phyloP scores from a whole-genome alignment of 768 basidiomycete species.

The Termitomyces sp. region DNA sequence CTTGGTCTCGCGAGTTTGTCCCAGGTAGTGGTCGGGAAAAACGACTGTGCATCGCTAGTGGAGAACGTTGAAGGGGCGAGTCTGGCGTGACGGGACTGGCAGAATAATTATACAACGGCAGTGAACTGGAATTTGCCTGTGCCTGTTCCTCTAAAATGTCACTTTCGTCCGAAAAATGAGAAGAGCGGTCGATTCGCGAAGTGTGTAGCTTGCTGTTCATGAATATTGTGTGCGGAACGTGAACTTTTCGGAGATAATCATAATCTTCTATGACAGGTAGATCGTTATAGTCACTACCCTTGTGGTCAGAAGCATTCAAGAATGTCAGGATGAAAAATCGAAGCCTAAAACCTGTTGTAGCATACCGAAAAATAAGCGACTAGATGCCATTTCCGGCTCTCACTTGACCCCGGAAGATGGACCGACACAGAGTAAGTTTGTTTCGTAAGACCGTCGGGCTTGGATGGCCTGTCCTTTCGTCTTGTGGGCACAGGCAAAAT shows the following conservation, averaged over 20 bases:
- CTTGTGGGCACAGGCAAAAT: slow-evolving; percentile 55
- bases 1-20: background rate
- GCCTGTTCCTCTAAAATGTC: slow-evolving; percentile 36
- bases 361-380: slow-evolving; percentile 78
- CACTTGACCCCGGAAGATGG: slow-evolving; percentile 51
- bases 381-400: slow-evolving; percentile 75
- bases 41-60: slow-evolving; percentile 9
- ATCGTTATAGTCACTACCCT: slow-evolving; percentile 66
- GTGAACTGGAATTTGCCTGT: slow-evolving; percentile 14
- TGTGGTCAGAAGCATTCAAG: slow-evolving; percentile 1
- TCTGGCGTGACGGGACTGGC: no score
- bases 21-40: slow-evolving; percentile 7
- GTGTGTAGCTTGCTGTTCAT: slow-evolving; percentile 57
- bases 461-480: slow-evolving; percentile 73
- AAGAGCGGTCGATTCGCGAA: slow-evolving; percentile 35
- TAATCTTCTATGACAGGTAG: slow-evolving; percentile 74
- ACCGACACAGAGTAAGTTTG: slow-evolving; percentile 81
- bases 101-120: slow-evolving; percentile 16
- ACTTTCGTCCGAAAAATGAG: slow-evolving; percentile 42
- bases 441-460: slow-evolving; percentile 79
- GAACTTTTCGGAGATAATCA: slow-evolving; percentile 63
- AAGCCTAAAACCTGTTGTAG: slow-evolving; percentile 2
- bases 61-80: background rate
- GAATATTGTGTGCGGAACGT: slow-evolving; percentile 68
- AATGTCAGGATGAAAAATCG: slow-evolving; percentile 2